A percentile compares a stretch with the other conserved stretches of the same genome.
Evolutionary conservation across 2,329 filamentous ascomycete species (phyloP).

Genomic region (Coniochaeta sp.): DNA sequence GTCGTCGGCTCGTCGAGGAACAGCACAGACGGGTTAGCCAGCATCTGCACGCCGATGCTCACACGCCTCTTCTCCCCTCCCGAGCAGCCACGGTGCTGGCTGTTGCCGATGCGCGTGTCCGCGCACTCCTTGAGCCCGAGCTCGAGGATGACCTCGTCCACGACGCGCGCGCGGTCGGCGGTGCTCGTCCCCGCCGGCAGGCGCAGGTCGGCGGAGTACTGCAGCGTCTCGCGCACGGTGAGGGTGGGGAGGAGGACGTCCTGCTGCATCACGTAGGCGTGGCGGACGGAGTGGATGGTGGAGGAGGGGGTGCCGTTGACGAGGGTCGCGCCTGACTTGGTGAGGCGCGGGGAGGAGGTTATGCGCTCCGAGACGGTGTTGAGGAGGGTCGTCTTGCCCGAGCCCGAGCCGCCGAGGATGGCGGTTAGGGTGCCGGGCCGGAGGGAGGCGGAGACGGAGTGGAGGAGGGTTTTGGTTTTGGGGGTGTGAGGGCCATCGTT

Average conservation of each 20-base stretch:
- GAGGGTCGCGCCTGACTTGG: slow-evolving; percentile 45
- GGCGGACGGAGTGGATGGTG: slow-evolving; percentile 47
- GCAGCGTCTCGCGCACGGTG: slow-evolving; percentile 68
- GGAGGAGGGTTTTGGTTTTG: slow-evolving; percentile 47
- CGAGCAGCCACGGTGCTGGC: slow-evolving; percentile 66
- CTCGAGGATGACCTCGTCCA: slow-evolving; percentile 72
- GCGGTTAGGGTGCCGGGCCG: slow-evolving; percentile 62
- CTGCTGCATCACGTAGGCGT: slow-evolving; percentile 70
- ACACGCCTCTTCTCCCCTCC: slow-evolving; percentile 72
- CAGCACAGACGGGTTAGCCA: slow-evolving; percentile 71
- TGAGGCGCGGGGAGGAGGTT: slow-evolving; percentile 39
- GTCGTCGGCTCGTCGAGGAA: slow-evolving; percentile 78
- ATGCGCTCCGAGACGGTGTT: slow-evolving; percentile 67
- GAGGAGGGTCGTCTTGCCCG: slow-evolving; percentile 65
- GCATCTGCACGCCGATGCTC: slow-evolving; percentile 69
- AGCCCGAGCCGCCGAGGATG: slow-evolving; percentile 68
- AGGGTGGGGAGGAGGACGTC: slow-evolving; percentile 67
- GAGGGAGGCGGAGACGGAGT: slow-evolving; percentile 58
- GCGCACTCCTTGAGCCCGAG: slow-evolving; percentile 72
- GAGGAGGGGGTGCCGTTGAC: slow-evolving; percentile 49
- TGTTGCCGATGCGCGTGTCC: slow-evolving; percentile 65
- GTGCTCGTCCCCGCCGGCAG: slow-evolving; percentile 55
- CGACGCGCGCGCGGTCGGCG: slow-evolving; percentile 53
- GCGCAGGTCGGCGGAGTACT: slow-evolving; percentile 65
- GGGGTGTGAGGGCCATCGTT: slow-evolving; percentile 21